Evolutionary conservation across 257 asterid genomes (phyloP).

Genomic region (Phtheirospermum japonicum): DNA sequence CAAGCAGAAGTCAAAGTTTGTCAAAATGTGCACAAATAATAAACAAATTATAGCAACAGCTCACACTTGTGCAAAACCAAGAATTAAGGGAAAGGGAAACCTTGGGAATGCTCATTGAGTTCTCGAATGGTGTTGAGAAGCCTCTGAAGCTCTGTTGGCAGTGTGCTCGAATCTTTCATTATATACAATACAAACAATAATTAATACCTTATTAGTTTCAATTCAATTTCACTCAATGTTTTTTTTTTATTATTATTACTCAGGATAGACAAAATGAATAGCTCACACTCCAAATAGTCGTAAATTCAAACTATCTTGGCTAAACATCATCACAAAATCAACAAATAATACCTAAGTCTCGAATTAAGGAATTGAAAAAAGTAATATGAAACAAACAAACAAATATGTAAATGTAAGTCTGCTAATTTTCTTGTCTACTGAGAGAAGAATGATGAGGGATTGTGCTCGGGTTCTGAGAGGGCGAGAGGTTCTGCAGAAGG

Average conservation of each 20-base stretch:
- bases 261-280: constrained; percentile 2
- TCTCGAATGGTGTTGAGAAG: constrained; percentile 94
- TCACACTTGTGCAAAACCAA: constrained; percentile 13
- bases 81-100: constrained; percentile 30
- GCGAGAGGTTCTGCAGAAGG: too few relatives aligned
- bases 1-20: constrained; percentile 14
- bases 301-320: too few relatives aligned
- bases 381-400: too few relatives aligned
- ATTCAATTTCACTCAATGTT: constrained; percentile 6
- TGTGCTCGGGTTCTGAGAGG: too few relatives aligned
- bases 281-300: constrained; percentile 69
- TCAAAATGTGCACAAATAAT: constrained; percentile 2
- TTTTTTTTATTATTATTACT: not conserved
- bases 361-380: too few relatives aligned
- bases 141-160: constrained; percentile 98
- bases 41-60: not conserved
- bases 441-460: too few relatives aligned
- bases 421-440: too few relatives aligned
- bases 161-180: constrained; percentile 63
- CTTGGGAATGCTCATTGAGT: constrained; percentile 94
- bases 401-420: too few relatives aligned
- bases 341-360: too few relatives aligned
- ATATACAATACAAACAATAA: constrained; percentile 18
- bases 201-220: not conserved
- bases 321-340: too few relatives aligned